Evolutionary conservation across 148 eudicot species (phyloP).

Genomic region (Heliosperma pusillum): DNA sequence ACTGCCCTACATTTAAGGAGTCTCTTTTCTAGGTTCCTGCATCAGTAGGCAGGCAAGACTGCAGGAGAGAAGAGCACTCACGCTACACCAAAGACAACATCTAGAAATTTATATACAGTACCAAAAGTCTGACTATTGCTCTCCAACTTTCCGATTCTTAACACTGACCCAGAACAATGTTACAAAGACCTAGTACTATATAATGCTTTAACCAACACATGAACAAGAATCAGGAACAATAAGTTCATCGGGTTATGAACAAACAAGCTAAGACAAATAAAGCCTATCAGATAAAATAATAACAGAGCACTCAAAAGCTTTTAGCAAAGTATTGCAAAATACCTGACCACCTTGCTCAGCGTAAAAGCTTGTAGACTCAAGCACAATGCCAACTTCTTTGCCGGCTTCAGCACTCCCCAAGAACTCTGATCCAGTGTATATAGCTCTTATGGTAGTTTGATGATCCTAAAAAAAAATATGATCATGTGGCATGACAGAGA

Average conservation of each 20-base stretch:
- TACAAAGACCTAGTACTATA: neutral
- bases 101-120: neutral
- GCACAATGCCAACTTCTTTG: conserved; percentile 72
- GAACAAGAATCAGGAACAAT: neutral
- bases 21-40: neutral
- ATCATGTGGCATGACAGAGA: neutral
- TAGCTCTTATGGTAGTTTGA: conserved; percentile 68
- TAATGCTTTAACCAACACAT: neutral
- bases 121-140: neutral
- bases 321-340: neutral
- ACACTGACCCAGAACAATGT: neutral
- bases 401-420: conserved; percentile 56
- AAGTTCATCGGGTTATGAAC: neutral
- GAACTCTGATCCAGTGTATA: conserved; percentile 76
- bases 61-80: neutral
- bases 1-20: neutral
- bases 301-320: neutral
- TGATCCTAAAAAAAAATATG: conserved; percentile 67
- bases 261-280: neutral
- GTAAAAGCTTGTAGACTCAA: conserved; percentile 85
- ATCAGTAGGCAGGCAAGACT: neutral
- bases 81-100: neutral
- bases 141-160: neutral
- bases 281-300: neutral
- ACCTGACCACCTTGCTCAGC: conserved; percentile 99